A percentile compares a stretch with the other conserved stretches of the same genome.
Conservation (phyloP, 2,329 filamentous ascomycete species). For the Diaporthe ilicicola region DNA sequence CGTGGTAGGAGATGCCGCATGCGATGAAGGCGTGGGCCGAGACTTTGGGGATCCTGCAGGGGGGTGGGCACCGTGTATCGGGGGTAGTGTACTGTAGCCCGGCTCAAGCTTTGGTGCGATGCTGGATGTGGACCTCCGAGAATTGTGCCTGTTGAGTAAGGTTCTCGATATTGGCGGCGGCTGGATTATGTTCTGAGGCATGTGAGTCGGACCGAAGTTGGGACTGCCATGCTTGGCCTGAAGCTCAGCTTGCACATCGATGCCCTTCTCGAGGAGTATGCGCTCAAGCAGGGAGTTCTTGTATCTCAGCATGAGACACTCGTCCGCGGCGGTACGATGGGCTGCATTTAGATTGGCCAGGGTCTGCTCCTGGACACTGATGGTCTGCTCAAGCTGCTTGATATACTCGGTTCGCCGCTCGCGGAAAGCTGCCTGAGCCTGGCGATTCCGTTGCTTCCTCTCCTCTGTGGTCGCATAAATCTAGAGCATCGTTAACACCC, state of each 20-base stretch:
- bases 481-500: conserved; percentile 53
- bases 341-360: conserved; percentile 92
- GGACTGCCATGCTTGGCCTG: conserved; percentile 92
- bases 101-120: conserved; percentile 79
- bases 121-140: conserved; percentile 75
- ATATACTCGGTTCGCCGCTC: conserved; percentile 98
- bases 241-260: conserved; percentile 96
- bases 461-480: conserved; percentile 99
- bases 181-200: conserved; percentile 74
- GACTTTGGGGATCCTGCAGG: conserved; percentile 73
- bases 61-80: conserved; percentile 54
- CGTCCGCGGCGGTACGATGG: conserved; percentile 92
- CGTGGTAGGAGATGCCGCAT: conserved; percentile 66
- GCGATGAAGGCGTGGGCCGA: conserved; percentile 84
- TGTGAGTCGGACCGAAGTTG: conserved; percentile 74
- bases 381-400: conserved; percentile 97
- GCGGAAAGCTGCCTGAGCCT: conserved; percentile 96
- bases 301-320: conserved; percentile 97
- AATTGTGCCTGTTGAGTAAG: conserved; percentile 81
- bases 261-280: conserved; percentile 95
- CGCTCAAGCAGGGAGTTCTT: conserved; percentile 97
- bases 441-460: conserved; percentile 95
- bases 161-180: conserved; percentile 81
- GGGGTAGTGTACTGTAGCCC: conserved; percentile 54
- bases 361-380: conserved; percentile 95